A percentile compares a stretch with the other conserved stretches of the same genome.
phyloP scores from a whole-genome alignment of 192 early-diverging fungal species.

The Geosiphon pyriformis region DNA sequence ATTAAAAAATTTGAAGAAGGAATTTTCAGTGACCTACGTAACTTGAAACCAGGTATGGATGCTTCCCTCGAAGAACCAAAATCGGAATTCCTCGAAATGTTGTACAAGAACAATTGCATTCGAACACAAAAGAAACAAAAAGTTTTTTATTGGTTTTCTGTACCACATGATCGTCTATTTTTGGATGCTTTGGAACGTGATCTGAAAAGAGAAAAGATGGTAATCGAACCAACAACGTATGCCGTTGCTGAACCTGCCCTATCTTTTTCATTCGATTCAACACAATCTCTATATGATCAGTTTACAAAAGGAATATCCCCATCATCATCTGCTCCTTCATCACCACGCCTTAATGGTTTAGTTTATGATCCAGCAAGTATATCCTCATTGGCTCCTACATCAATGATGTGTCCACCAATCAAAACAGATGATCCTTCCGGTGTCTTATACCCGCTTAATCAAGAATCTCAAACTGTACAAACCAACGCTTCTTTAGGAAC shows the following conservation, averaged over 20 bases:
- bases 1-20: slow-evolving; percentile 99
- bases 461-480: neutral
- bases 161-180: slow-evolving; percentile 91
- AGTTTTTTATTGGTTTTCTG: slow-evolving; percentile 98
- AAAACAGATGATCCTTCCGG: slow-evolving; percentile 13
- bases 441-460: slow-evolving; percentile 17
- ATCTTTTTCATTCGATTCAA: slow-evolving; percentile 55
- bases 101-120: slow-evolving; percentile 94
- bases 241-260: slow-evolving; percentile 64
- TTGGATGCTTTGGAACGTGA: slow-evolving; percentile 95
- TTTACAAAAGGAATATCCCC: slow-evolving; percentile 37
- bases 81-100: slow-evolving; percentile 88
- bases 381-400: slow-evolving; percentile 6
- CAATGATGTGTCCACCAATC: slow-evolving; percentile 19
- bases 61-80: slow-evolving; percentile 90
- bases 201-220: slow-evolving; percentile 87
- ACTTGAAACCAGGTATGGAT: slow-evolving; percentile 91
- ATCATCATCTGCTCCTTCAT: slow-evolving; percentile 28
- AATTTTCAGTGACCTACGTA: slow-evolving; percentile 91
- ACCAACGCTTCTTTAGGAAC: slow-evolving; percentile 10
- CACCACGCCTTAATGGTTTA: slow-evolving; percentile 20
- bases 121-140: slow-evolving; percentile 99
- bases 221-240: slow-evolving; percentile 77
- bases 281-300: slow-evolving; percentile 51
- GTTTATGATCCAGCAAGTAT: slow-evolving; percentile 18